Evolutionary conservation across 2,329 filamentous ascomycete species (phyloP), one percentile per base, ranked within the genome.

Genomic region (Aspergillus sp.): DNA sequence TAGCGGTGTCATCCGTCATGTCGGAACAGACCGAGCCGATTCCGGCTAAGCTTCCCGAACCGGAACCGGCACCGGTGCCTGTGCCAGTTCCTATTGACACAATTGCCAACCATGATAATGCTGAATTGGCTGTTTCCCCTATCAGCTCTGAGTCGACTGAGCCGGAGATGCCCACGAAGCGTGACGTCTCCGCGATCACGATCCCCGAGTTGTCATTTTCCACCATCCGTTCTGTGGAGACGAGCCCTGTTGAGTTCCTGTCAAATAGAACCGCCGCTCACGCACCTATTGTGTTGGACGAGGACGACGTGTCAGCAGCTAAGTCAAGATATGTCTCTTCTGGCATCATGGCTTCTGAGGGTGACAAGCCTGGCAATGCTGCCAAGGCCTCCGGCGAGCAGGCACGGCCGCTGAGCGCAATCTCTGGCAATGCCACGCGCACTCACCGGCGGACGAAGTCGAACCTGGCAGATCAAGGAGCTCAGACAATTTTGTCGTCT

Each of bases 401-500:
- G 12, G 49, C 53, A 76, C 73, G 43, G 75, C 81, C 53, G 74
- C 77, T 87, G 58, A 80, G 74, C 62, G 80, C 84, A 58, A 74
- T 85, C 10, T 81, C 83, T n/a, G 71, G 72, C 46, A 86, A 86
- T 59, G 68, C 74, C 41, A 53, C 60, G 22, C 60, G 60, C 20
- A 61, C 53, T 22, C 60, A 45, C 47, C 52, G 55, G n/a, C 53
- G 49, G 19, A 59, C 57, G 15, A 57, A 50, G 58, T 65, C 63
- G 37, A 66, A 71, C 47, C 85, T 77, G 51, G 72, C 76, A 17
- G 88, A 95, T 59, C 84, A 86, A 55, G 81, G 84, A 46, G 85
- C 86, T 12, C 91, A 96, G 69, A 96, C 90, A 20, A 77, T 85
- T 35, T 74, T 96, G 25, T 94, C 89, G n/a, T 81, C 87, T 0